Base-by-base conservation (phyloP, 768 basidiomycete species). In the Rhodocollybia butyracea region DNA sequence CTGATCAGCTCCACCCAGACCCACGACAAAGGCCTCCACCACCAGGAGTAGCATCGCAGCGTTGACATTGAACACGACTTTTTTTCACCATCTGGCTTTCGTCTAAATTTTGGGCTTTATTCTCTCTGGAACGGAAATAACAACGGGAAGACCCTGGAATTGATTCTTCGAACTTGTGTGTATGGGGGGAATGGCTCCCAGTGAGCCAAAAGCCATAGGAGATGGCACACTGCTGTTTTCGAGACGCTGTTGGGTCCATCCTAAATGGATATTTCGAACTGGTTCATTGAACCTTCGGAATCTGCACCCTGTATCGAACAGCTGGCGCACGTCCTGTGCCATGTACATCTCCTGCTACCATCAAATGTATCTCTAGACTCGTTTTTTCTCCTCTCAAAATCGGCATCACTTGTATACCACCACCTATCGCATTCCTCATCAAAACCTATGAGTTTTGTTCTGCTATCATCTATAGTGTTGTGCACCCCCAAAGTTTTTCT, bases 1-100 rank as follows among this genome's bases (percentile, higher is more conserved):
- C 86, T 5, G 81, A 82, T 24, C 50, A 31, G 51, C 22, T 22
- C 13, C n/a, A n/a, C n/a, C n/a, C n/a, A n/a, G 51, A 43, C 15
- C 39, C 39, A 29, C 39, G 51, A 19, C 10, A n/a, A 41, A 26
- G 51, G n/a, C 40, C 38, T 53, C n/a, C 39, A 30, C 19, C 51
- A 7, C 24, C 24, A 41, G 39, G 29, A 29, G 34, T 27, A 10
- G 10, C 39, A 19, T 21, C 24, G 27, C 51, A 41, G 19, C 51
- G 39, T 24, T 45, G 10, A 27, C 43, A 4, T 29, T 11, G 43
- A 30, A 45, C 26, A 45, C 11, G 41, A 1, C 26, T 45, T 29
- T 12, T 5, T 45, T 45, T 29, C 15, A 45, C 43, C 26, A 17
- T 10, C 30, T 29, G 26, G 30, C 24, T 5, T 45, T 29, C 43